A percentile compares a stretch with the other conserved stretches of the same genome.
phyloP scores from a whole-genome alignment of 805 yeast species.

The Candida stauntonica region DNA sequence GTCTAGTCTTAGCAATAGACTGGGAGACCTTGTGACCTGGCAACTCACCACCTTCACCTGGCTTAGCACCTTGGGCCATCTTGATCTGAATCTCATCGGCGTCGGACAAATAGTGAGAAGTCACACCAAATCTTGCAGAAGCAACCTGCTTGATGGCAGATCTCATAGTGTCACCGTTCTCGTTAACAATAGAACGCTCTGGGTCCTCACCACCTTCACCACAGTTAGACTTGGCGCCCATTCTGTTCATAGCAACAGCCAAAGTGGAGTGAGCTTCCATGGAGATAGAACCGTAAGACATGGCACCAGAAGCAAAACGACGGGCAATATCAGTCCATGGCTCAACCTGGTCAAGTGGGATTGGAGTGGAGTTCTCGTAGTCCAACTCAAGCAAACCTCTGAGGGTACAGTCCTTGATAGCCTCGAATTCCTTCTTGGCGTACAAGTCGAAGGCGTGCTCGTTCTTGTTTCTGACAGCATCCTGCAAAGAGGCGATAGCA shows the following conservation, averaged over 20 bases:
- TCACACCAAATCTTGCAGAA: slow-evolving; percentile 96
- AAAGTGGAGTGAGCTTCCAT: slow-evolving; percentile 97
- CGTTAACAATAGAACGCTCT: slow-evolving; percentile 74
- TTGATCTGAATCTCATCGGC: slow-evolving; percentile 97
- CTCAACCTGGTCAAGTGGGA: slow-evolving; percentile 96
- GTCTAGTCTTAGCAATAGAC: slow-evolving; percentile 90
- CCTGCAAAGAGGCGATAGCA: slow-evolving; percentile 93
- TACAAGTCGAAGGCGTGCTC: slow-evolving; percentile 90
- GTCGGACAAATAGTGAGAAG: slow-evolving; percentile 89
- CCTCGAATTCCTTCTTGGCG: slow-evolving; percentile 85
- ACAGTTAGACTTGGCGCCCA: slow-evolving; percentile 96
- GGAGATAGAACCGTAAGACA: slow-evolving; percentile 98
- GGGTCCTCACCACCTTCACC: slow-evolving; percentile 99
- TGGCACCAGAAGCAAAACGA: slow-evolving; percentile 98
- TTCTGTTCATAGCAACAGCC: slow-evolving; percentile 97
- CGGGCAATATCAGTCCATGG: slow-evolving; percentile 99
- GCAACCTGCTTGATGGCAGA: slow-evolving; percentile 99
- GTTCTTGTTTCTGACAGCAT: slow-evolving; percentile 96
- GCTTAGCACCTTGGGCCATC: slow-evolving; percentile 99
- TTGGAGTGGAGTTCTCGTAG: slow-evolving; percentile 61
- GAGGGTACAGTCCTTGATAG: slow-evolving; percentile 86
- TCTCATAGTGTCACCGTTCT: slow-evolving; percentile 95
- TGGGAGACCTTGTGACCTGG: slow-evolving; percentile 62
- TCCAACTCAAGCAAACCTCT: slow-evolving; percentile 94
- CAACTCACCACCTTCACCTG: slow-evolving; percentile 98